Conservation (phyloP, 495 filamentous ascomycete genomes). For the Neurospora intermedia region DNA sequence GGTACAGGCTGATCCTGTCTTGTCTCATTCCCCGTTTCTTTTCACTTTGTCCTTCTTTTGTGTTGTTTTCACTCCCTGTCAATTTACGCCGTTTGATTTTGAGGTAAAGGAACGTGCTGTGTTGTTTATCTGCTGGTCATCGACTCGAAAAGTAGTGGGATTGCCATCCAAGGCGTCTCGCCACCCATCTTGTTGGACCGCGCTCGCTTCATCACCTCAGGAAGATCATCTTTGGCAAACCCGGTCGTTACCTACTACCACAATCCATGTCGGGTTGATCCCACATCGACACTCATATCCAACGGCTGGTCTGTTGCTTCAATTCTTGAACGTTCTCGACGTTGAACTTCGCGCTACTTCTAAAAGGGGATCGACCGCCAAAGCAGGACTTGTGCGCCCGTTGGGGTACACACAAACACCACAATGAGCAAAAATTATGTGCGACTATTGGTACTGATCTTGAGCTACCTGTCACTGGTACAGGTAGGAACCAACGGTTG, state of each 20-base stretch:
- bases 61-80: neutral
- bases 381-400: conserved; percentile 4
- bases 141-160: neutral
- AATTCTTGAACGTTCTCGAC: conserved; percentile 4
- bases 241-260: conserved; percentile 7
- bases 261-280: conserved; percentile 26
- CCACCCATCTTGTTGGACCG: neutral
- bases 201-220: neutral
- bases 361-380: neutral
- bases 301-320: conserved; percentile 28
- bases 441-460: conserved; percentile 20
- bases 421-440: conserved; percentile 29
- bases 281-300: conserved; percentile 9
- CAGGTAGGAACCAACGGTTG: conserved; percentile 23
- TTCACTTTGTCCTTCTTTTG: neutral
- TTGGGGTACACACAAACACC: conserved; percentile 9
- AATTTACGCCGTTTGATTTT: neutral
- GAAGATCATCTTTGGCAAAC: neutral
- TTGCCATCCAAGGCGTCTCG: neutral
- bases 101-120: neutral
- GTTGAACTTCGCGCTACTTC: conserved; percentile 2
- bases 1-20: neutral
- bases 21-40: neutral
- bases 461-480: conserved; percentile 28
- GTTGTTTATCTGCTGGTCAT: neutral